Evolutionary conservation across 495 filamentous ascomycete genomes (phyloP).

Genomic region (Trichoderma virens): DNA sequence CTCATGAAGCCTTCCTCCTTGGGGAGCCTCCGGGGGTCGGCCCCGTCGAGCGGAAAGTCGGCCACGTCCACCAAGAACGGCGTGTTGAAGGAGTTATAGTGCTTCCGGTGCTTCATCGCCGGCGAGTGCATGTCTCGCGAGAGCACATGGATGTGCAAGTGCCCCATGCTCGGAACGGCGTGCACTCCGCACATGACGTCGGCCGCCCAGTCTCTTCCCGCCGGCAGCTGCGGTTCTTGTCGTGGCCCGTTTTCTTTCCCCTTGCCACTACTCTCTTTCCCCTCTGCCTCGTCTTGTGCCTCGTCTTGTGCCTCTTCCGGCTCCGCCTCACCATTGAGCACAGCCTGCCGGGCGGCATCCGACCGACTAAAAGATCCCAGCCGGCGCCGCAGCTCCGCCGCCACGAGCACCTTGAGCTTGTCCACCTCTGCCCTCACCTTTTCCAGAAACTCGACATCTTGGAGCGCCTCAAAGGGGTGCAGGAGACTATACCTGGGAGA

Average conservation of each 20-base stretch:
- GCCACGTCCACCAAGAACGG: constrained; percentile 77
- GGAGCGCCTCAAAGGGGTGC: constrained; percentile 75
- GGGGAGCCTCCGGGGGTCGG: constrained; percentile 52
- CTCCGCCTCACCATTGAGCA: constrained; percentile 50
- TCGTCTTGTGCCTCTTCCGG: neutral
- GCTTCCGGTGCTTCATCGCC: constrained; percentile 68
- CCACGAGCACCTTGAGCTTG: constrained; percentile 57
- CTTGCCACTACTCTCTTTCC: constrained; percentile 13
- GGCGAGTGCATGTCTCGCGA: constrained; percentile 64
- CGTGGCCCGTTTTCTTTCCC: constrained; percentile 20
- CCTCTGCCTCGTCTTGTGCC: constrained; percentile 9
- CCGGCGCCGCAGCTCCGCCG: constrained; percentile 64
- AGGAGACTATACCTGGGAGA: constrained; percentile 49
- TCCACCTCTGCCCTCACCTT: constrained; percentile 51
- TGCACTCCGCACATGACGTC: constrained; percentile 77
- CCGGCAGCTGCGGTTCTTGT: constrained; percentile 41
- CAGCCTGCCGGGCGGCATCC: constrained; percentile 49
- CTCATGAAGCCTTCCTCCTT: constrained; percentile 49
- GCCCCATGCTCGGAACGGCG: constrained; percentile 82
- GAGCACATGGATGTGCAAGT: constrained; percentile 86
- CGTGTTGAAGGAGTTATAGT: constrained; percentile 89
- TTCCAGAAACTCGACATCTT: constrained; percentile 62
- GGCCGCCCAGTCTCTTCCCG: constrained; percentile 68
- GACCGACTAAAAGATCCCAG: constrained; percentile 56
- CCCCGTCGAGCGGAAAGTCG: constrained; percentile 63